Percentiles rank a stretch among this genome's conserved stretches.
Evolutionary conservation across 2,329 filamentous ascomycete species (phyloP).

Genomic region (Diaporthe eres): DNA sequence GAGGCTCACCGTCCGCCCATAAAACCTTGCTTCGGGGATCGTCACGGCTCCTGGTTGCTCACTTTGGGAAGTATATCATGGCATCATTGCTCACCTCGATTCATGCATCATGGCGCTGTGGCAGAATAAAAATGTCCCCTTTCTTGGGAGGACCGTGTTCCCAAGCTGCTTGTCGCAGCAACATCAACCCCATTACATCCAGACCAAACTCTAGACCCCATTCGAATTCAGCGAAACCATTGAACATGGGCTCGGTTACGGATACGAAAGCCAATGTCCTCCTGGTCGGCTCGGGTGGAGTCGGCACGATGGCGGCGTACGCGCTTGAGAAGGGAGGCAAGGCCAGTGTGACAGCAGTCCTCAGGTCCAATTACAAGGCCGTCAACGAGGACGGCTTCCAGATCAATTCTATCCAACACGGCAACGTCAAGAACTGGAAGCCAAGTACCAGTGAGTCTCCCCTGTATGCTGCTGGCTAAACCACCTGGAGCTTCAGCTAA

Average conservation of each 20-base stretch:
- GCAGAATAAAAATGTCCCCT: conserved; percentile 7
- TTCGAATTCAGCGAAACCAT: conserved; percentile 1
- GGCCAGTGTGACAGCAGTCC: conserved; percentile 67
- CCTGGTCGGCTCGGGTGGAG: conserved; percentile 68
- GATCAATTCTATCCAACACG: conserved; percentile 70
- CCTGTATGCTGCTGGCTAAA: no score
- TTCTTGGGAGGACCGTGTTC: neutral
- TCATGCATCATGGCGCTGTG: conserved; percentile 27
- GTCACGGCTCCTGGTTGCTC: neutral
- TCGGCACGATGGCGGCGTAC: conserved; percentile 69
- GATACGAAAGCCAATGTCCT: conserved; percentile 56
- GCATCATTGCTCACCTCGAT: neutral
- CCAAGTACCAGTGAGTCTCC: conserved; percentile 57
- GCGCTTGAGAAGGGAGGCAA: conserved; percentile 65
- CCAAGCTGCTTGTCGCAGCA: neutral
- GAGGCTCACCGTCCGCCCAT: conserved; percentile 2
- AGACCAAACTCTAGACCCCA: neutral
- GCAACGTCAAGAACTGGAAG: conserved; percentile 62
- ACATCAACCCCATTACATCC: neutral
- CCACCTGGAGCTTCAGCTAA: no score
- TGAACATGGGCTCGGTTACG: conserved; percentile 18
- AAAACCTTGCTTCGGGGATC: neutral
- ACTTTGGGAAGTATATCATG: conserved; percentile 16
- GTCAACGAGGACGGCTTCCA: conserved; percentile 64
- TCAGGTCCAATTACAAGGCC: conserved; percentile 68